These are phyloP conservation scores for Metschnikowia picachoensis DNA, from an alignment of 805 yeast species.

Conservation along the genomic window DNA sequence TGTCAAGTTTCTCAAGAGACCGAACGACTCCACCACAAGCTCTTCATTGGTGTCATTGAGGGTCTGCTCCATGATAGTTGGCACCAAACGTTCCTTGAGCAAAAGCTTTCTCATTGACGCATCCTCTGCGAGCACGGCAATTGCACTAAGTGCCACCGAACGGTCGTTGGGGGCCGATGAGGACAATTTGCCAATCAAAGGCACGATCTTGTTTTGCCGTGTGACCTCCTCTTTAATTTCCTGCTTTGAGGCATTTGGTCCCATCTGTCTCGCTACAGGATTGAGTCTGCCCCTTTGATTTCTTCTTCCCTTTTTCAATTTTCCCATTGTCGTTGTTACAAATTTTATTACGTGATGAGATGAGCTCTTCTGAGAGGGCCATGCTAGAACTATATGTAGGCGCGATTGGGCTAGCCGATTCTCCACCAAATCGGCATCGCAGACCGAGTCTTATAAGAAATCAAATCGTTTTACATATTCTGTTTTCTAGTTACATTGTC, in stretches of 20 bases:
- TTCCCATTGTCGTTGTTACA: conserved; percentile 51
- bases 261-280: conserved; percentile 27
- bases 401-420: not conserved
- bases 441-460: too few species aligned
- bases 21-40: conserved; percentile 75
- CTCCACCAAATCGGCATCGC: too few species aligned
- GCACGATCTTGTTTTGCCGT: conserved; percentile 56
- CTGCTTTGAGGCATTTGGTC: conserved; percentile 16
- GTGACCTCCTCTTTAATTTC: conserved; percentile 43
- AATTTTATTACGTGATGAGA: conserved; percentile 9
- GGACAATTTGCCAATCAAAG: conserved; percentile 61
- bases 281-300: conserved; percentile 33
- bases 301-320: conserved; percentile 59
- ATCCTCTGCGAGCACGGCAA: conserved; percentile 70
- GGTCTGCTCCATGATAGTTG: conserved; percentile 57
- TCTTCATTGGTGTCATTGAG: conserved; percentile 68
- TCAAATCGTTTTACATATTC: too few species aligned
- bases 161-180: conserved; percentile 68
- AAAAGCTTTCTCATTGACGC: conserved; percentile 55
- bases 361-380: conserved; percentile 2
- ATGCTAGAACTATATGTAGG: conserved; percentile 2
- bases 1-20: conserved; percentile 73
- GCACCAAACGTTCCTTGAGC: conserved; percentile 68
- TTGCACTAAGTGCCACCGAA: conserved; percentile 71
- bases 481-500: too few species aligned